Evolutionary conservation across 2,329 filamentous ascomycete genomes (phyloP).

Genomic region (Fusarium armeniacum): DNA sequence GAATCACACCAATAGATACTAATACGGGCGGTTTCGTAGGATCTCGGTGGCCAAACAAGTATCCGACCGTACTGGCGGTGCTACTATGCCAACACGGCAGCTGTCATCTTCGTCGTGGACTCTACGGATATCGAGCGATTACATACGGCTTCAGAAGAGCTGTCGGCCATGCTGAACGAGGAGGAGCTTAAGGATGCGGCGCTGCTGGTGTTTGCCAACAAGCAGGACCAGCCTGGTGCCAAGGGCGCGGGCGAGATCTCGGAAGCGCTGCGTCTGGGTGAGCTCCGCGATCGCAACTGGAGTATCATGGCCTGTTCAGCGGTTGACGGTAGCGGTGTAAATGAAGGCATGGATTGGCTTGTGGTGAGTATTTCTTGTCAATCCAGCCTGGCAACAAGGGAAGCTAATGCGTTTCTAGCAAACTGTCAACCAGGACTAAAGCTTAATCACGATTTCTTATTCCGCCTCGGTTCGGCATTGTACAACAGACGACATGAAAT

Average conservation of each 20-base stretch:
- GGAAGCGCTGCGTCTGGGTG: constrained; percentile 89
- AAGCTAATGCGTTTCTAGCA: constrained; percentile 48
- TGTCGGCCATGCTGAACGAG: constrained; percentile 95
- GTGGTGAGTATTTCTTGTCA: constrained; percentile 71
- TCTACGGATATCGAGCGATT: constrained; percentile 97
- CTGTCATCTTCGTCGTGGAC: constrained; percentile 98
- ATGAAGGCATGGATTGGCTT: constrained; percentile 99
- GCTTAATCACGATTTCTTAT: constrained; percentile 34
- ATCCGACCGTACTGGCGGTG: constrained; percentile 99
- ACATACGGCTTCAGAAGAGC: constrained; percentile 91
- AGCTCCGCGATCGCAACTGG: constrained; percentile 97
- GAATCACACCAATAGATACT: constrained; percentile 11
- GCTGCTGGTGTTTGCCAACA: constrained; percentile 96
- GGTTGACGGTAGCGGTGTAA: constrained; percentile 93
- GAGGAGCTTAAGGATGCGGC: constrained; percentile 95
- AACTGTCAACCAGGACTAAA: constrained; percentile 56
- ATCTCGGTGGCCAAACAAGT: constrained; percentile 97
- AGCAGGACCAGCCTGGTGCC: constrained; percentile 97
- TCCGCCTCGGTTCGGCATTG: constrained; percentile 46
- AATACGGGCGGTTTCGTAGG: constrained; percentile 62
- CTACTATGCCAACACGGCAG: constrained; percentile 98
- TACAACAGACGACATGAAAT: constrained; percentile 54
- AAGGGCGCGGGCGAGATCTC: constrained; percentile 98
- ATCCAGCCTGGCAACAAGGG: neutral
- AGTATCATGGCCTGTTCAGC: constrained; percentile 98